These are phyloP conservation scores for Novymonas esmeraldas DNA, from an alignment of 208 protist genomes.

Conservation along the genomic window DNA sequence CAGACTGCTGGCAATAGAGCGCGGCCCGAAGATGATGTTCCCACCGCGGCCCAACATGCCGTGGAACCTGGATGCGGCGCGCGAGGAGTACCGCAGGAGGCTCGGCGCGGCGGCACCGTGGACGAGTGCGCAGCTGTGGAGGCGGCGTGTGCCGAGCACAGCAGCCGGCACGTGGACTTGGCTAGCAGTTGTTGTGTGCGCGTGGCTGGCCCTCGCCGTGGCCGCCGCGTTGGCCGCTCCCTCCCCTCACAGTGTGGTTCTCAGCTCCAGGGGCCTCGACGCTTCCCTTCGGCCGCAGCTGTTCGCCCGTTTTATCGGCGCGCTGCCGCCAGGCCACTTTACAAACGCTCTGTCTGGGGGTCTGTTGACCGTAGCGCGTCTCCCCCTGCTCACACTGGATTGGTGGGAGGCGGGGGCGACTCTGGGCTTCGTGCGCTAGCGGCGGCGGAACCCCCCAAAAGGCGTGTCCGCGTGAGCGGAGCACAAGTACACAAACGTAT, in stretches of 20 bases:
- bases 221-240: slow-evolving; percentile 4
- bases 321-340: slow-evolving; percentile 22
- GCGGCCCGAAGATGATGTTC: slow-evolving; percentile 33
- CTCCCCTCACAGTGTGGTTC: slow-evolving; percentile 5
- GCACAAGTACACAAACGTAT: too few relatives aligned
- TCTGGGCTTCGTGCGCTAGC: slow-evolving; percentile 16
- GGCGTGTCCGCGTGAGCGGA: too few relatives aligned
- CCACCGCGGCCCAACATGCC: slow-evolving; percentile 17
- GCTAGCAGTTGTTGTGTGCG: background rate
- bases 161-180: background rate
- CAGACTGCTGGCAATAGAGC: slow-evolving; percentile 42
- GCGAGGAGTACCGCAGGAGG: slow-evolving; percentile 15
- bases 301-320: slow-evolving; percentile 12
- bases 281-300: slow-evolving; percentile 31
- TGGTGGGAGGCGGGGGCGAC: slow-evolving; percentile 34
- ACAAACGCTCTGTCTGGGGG: slow-evolving; percentile 22
- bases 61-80: slow-evolving; percentile 17
- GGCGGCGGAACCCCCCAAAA: too few relatives aligned
- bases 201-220: background rate
- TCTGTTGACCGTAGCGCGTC: slow-evolving; percentile 11
- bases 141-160: slow-evolving; percentile 1
- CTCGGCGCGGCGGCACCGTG: slow-evolving; percentile 10
- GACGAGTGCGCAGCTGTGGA: slow-evolving; percentile 31
- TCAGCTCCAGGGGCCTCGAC: slow-evolving; percentile 21
- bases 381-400: slow-evolving; percentile 21